Evolutionary conservation across 208 protist species (phyloP), one percentile per base, ranked within the genome.

Genomic region (Wallacemonas sp.): DNA sequence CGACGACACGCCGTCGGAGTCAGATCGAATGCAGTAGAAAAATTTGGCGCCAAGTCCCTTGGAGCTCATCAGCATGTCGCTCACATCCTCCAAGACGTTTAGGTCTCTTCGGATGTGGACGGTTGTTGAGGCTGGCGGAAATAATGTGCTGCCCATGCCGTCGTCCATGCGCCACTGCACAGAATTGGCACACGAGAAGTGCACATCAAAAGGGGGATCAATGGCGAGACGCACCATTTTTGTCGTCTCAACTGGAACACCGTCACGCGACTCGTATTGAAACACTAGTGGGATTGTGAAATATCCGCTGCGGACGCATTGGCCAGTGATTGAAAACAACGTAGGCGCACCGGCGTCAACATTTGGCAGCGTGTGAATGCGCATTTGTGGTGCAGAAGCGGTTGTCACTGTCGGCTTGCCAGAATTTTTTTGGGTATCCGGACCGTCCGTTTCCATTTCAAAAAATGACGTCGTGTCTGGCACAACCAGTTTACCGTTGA

Each of bases 1-100:
- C 5, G 24, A 68, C 19, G 78, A 65, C 61, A 73, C 68, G 19
- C 48, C 52, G 21, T 78, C 36, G 6, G 64, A 55, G 30, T 60
- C 56, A 4, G 52, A 41, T 36, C 68, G 64, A 21, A 68, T 82
- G 12, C 61, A 62, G 58, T 72, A 66, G 34, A 71, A 77, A 32
- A 76, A 81, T 60, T 83, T 36, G 49, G 69, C 61, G 65, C 65
- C 79, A 60, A 70, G 78, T 46, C 74, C 70, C 56, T 80, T 57
- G 62, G 71, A 69, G 57, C 72, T 44, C n/a, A 71, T 48, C 58
- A 38, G 36, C 27, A 67, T 41, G 33, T 72, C 52, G 23, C 38
- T 56, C 16, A 74, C 70, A 33, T 85, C 75, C 16, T 70, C 57
- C 2, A 78, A 67, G 52, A 80, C 47, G 44, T 82, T 77, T 55